phyloP scores from a whole-genome alignment of 257 asterid species.

The Orobanche coerulescens region DNA sequence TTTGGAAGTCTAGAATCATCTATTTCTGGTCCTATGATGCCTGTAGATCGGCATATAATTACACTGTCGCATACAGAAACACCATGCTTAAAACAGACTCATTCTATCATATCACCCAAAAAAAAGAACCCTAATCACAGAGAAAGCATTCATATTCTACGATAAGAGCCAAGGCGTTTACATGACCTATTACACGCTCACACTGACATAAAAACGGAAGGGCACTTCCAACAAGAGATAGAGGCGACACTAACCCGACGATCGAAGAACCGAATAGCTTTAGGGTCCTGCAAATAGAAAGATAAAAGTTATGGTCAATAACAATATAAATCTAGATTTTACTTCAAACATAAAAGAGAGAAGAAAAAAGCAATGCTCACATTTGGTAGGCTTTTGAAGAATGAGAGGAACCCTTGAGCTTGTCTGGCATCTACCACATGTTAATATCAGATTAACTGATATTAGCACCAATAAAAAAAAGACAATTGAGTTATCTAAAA shows the following conservation, averaged over 20 bases:
- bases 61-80: not conserved
- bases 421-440: slow-evolving; percentile 73
- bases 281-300: slow-evolving; percentile 61
- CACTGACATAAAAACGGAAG: not conserved
- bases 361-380: slow-evolving; percentile 30
- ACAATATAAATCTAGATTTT: not conserved
- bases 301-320: not conserved
- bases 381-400: slow-evolving; percentile 66
- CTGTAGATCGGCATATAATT: too few species aligned
- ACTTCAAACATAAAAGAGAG: not conserved
- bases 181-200: not conserved
- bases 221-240: not conserved
- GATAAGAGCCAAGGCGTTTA: slow-evolving; percentile 1
- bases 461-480: not conserved
- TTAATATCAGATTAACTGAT: slow-evolving; percentile 11
- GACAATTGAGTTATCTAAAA: not conserved
- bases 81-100: not conserved
- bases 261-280: slow-evolving; percentile 88
- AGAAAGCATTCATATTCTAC: not conserved
- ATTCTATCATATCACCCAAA: slow-evolving; percentile 3
- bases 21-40: too few species aligned
- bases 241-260: slow-evolving; percentile 63
- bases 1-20: slow-evolving; percentile 2
- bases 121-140: not conserved
- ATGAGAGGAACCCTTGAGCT: slow-evolving; percentile 93